Evolutionary conservation across 345 rosid genomes (phyloP).

Genomic region (Aquilaria malaccensis): DNA sequence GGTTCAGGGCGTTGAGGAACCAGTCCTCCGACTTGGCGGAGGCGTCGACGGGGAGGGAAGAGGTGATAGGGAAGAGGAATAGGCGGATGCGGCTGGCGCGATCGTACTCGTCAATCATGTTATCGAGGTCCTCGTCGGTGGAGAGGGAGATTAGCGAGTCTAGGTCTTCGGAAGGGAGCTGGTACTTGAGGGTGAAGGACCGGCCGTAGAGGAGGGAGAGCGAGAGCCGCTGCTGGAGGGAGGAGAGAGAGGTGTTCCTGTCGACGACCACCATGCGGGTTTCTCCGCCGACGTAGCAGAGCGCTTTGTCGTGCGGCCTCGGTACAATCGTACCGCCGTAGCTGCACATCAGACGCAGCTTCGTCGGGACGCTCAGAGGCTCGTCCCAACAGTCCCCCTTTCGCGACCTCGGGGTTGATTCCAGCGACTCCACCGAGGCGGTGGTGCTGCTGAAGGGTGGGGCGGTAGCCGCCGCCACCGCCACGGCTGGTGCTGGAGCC

Average conservation of each 20-base stretch:
- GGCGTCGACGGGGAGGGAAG: conserved; percentile 60
- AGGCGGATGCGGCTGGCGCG: conserved; percentile 75
- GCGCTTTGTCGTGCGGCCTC: conserved; percentile 81
- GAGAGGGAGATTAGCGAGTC: conserved; percentile 90
- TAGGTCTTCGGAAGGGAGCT: conserved; percentile 89
- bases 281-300: conserved; percentile 86
- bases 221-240: conserved; percentile 54
- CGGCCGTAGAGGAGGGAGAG: conserved; percentile 51
- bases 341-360: conserved; percentile 92
- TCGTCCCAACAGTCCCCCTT: conserved; percentile 69
- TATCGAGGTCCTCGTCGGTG: conserved; percentile 90
- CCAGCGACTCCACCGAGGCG: conserved; percentile 48
- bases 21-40: conserved; percentile 79
- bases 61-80: conserved; percentile 56
- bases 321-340: conserved; percentile 90
- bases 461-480: conserved; percentile 11
- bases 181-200: conserved; percentile 78
- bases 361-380: conserved; percentile 28
- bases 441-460: conserved; percentile 11
- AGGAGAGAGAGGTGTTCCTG: conserved; percentile 51
- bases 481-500: conserved; percentile 3
- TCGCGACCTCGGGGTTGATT: conserved; percentile 85
- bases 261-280: conserved; percentile 88
- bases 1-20: conserved; percentile 68
- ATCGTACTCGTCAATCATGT: conserved; percentile 96